Conservation (phyloP, 257 asterid species). For the Catharanthus roseus region DNA sequence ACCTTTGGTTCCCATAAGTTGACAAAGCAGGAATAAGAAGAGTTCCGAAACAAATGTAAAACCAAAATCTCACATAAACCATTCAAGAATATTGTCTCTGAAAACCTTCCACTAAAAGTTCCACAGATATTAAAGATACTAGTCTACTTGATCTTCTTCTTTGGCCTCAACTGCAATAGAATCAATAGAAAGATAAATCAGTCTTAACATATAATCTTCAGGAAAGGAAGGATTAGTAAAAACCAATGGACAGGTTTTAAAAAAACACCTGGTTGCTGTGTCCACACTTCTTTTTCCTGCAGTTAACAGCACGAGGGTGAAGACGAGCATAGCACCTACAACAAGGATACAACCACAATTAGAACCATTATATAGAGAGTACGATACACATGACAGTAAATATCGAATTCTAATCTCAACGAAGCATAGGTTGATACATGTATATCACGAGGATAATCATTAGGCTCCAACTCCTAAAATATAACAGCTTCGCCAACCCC, state of each 20-base stretch:
- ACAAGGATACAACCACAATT: background rate
- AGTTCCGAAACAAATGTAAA: background rate
- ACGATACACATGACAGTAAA: background rate
- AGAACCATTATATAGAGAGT: background rate
- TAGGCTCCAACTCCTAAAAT: background rate
- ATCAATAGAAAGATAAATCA: background rate
- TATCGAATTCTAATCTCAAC: background rate
- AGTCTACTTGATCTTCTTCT: conserved; percentile 45
- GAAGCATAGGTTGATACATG: background rate
- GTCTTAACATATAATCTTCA: background rate
- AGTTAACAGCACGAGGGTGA: conserved; percentile 87
- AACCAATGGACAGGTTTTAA: background rate
- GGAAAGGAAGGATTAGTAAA: background rate
- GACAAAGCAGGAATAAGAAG: background rate
- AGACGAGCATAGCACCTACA: conserved; percentile 77
- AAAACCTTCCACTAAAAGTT: background rate
- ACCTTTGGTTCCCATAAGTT: background rate
- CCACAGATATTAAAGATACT: background rate
- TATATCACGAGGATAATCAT: background rate
- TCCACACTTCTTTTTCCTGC: conserved; percentile 92
- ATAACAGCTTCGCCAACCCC: too few species aligned
- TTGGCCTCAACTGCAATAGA: conserved; percentile 38
- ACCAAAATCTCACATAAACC: background rate
- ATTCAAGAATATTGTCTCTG: background rate
- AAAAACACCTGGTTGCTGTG: conserved; percentile 70